Base-by-base conservation (phyloP, 441 rosid genomes). In the Syzygium syzygioides region DNA sequence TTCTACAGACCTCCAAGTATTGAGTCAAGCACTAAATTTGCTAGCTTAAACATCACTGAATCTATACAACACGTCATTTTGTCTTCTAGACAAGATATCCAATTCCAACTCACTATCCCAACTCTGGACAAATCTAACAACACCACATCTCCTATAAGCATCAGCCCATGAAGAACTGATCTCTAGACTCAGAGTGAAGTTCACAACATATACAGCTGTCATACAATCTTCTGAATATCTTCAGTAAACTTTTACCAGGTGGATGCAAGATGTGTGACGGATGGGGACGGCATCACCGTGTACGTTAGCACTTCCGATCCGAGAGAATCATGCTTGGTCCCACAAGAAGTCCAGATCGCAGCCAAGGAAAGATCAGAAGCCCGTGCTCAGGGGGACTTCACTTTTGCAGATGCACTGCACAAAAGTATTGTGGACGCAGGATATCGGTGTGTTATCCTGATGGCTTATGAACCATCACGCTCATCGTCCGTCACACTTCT, bases 201-300 rank as follows among this genome's bases (percentile, higher is more conserved):
- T 76, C 53, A 41, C 83, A 41, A 48, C 15, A 26, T 23, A 76
- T 41, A 37, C 83, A 76, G n/a, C n/a, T 41, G 83, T 41, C 18
- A 0, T 76, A 23, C 83, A 41, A 41, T 76, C n/a, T 41, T 41
- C 83, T 76, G n/a, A 76, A 23, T 41, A 20, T 41, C n/a, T 41
- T 76, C 83, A 12, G 18, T 76, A 23, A 76, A 76, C 28, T 12
- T 76, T 41, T 23, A 89, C 86, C 90, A 97, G 99, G 97, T 97
- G 85, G 98, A 96, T 91, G 93, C 94, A 34, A 95, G 90, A 89
- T 95, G 96, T 83, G 92, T 96, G 79, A 45, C 96, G 3, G 99
- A 98, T 92, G 98, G 99, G 85, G 99, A 98, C 85, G 94, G 96
- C 34, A 89, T 97, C 20, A 91, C 96, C 2, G 98, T 95, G 59